Evolutionary conservation across 352 stramenopile genomes (phyloP).

Genomic region (Phytophthora macrochlamydospora): DNA sequence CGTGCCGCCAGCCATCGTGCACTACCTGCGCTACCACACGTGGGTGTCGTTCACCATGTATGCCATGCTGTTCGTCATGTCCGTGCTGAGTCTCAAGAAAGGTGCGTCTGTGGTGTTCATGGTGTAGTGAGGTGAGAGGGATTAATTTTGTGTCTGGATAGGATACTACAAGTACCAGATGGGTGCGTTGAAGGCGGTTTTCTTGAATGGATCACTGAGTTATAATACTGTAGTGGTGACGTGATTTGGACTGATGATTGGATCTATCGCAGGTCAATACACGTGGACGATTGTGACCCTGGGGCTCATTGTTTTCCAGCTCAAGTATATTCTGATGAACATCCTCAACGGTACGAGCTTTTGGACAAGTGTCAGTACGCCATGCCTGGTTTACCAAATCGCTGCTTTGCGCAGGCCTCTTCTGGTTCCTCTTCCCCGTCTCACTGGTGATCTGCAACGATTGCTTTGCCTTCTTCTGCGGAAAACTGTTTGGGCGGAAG

Average conservation of each 20-base stretch:
- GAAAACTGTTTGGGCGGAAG: constrained; percentile 84
- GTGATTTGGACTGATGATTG: neutral
- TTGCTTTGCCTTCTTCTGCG: constrained; percentile 95
- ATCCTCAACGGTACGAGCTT: constrained; percentile 90
- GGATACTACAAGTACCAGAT: constrained; percentile 96
- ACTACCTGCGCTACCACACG: constrained; percentile 91
- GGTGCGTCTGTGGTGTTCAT: constrained; percentile 39
- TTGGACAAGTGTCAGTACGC: too few relatives aligned
- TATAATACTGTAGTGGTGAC: neutral
- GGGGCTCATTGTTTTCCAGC: constrained; percentile 95
- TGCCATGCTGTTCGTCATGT: constrained; percentile 95
- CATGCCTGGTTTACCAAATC: too few relatives aligned
- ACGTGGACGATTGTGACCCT: constrained; percentile 97
- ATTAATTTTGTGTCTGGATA: constrained; percentile 14
- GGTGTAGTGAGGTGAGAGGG: constrained; percentile 4
- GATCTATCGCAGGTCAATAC: constrained; percentile 76
- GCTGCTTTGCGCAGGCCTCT: constrained; percentile 63
- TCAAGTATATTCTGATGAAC: constrained; percentile 97
- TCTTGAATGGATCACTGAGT: neutral
- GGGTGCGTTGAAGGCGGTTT: constrained; percentile 41
- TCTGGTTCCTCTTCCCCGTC: constrained; percentile 95
- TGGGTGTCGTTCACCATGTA: constrained; percentile 96
- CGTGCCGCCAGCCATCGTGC: constrained; percentile 72
- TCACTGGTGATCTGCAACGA: constrained; percentile 96
- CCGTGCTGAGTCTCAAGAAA: constrained; percentile 94